Evolutionary conservation across 805 yeast genomes (phyloP).

Genomic region (Kuraishia ogatae): DNA sequence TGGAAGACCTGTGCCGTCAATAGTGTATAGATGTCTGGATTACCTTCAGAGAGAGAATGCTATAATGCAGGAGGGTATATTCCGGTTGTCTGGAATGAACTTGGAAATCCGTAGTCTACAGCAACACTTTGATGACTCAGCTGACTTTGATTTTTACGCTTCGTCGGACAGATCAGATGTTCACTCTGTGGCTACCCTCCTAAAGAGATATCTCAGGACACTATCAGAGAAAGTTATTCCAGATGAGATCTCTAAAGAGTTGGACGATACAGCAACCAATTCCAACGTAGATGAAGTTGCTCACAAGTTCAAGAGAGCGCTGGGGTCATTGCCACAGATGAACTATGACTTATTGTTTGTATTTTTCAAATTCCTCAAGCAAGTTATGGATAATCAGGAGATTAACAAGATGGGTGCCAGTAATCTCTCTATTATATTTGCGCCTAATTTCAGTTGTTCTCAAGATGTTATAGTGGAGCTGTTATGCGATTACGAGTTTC

Average conservation of each 20-base stretch:
- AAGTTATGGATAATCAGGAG: conserved; percentile 46
- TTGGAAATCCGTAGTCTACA: conserved; percentile 62
- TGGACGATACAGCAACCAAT: not conserved
- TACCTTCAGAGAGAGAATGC: conserved; percentile 61
- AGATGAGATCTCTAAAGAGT: conserved; percentile 16
- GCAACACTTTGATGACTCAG: conserved; percentile 54
- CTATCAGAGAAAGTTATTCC: conserved; percentile 60
- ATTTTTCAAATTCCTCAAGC: conserved; percentile 51
- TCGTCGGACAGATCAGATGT: conserved; percentile 46
- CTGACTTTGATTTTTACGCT: conserved; percentile 59
- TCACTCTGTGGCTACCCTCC: conserved; percentile 73
- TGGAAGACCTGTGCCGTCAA: conserved; percentile 54
- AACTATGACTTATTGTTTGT: conserved; percentile 49
- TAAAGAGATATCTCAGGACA: conserved; percentile 72
- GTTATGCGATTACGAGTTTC: conserved; percentile 7
- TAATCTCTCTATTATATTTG: conserved; percentile 33
- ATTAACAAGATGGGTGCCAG: conserved; percentile 70
- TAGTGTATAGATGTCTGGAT: conserved; percentile 67
- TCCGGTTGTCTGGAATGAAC: conserved; percentile 85
- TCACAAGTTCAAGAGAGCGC: conserved; percentile 3
- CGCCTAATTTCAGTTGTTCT: conserved; percentile 12
- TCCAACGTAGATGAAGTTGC: not conserved
- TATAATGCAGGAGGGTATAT: conserved; percentile 81
- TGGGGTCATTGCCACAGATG: conserved; percentile 38
- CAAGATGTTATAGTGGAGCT: conserved; percentile 8